Percentiles rank a stretch among this genome's conserved stretches.
These are phyloP conservation scores for Darksidea phi DNA, from an alignment of 495 filamentous ascomycete species.

Conservation along the genomic window DNA sequence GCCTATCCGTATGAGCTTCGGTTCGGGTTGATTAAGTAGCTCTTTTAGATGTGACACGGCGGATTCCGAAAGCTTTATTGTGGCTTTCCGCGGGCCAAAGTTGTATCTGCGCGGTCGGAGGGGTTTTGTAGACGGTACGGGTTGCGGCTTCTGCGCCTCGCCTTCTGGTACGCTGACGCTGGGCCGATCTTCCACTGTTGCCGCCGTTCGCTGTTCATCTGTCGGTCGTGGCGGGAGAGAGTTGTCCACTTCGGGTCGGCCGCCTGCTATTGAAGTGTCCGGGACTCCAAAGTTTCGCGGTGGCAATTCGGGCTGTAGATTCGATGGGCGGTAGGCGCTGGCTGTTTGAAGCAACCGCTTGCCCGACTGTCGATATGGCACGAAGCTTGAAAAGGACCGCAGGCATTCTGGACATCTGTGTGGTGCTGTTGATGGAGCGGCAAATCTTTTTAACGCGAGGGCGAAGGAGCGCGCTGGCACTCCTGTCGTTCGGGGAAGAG, in stretches of 20 bases:
- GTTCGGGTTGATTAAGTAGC: conserved; percentile 75
- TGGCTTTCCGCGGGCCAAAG: conserved; percentile 82
- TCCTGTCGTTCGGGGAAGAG: conserved; percentile 17
- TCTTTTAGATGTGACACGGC: conserved; percentile 74
- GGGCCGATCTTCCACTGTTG: conserved; percentile 23
- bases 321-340: conserved; percentile 74
- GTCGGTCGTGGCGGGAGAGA: conserved; percentile 48
- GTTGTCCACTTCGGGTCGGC: conserved; percentile 53
- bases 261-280: conserved; percentile 67
- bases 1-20: conserved; percentile 89
- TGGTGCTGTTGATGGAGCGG: conserved; percentile 12
- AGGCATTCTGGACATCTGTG: conserved; percentile 52
- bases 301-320: conserved; percentile 61
- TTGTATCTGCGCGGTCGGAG: conserved; percentile 56
- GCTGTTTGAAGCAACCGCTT: conserved; percentile 68
- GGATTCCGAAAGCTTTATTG: conserved; percentile 76
- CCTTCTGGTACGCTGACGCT: conserved; percentile 54
- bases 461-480: conserved; percentile 2
- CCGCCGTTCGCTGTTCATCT: conserved; percentile 33
- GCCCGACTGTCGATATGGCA: conserved; percentile 54
- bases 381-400: conserved; percentile 66
- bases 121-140: conserved; percentile 41
- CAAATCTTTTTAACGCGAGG: conserved; percentile 19
- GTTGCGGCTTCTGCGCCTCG: conserved; percentile 64
- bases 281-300: conserved; percentile 65